Conservation (phyloP, 2,329 filamentous ascomycete genomes). For the Fusarium bactridioides region DNA sequence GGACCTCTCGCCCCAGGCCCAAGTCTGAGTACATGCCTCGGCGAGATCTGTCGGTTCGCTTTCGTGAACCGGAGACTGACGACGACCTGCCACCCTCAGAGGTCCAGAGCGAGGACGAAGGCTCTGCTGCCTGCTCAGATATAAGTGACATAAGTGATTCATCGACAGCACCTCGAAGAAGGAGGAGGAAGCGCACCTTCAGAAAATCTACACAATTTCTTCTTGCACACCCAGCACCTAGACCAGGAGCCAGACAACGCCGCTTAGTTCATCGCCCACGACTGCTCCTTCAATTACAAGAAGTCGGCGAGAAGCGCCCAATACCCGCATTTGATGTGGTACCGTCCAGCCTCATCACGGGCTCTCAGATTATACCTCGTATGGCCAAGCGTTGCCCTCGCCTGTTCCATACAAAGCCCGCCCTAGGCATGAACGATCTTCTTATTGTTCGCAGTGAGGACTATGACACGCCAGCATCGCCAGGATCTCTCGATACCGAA, state of each 20-base stretch:
- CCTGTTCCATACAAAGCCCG: constrained; percentile 69
- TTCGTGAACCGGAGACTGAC: constrained; percentile 50
- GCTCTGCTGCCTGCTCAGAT: constrained; percentile 51
- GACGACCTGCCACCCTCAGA: constrained; percentile 33
- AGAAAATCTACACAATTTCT: constrained; percentile 70
- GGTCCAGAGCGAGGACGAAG: constrained; percentile 57
- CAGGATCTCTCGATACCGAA: constrained; percentile 52
- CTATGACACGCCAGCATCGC: constrained; percentile 54
- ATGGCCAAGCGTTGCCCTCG: constrained; percentile 69
- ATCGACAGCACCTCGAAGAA: constrained; percentile 50
- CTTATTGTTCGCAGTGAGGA: constrained; percentile 76
- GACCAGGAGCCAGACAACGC: constrained; percentile 66
- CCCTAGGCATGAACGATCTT: constrained; percentile 73
- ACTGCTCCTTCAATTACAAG: constrained; percentile 75
- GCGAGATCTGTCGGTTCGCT: constrained; percentile 56
- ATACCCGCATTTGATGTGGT: constrained; percentile 77
- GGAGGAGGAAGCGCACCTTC: constrained; percentile 53
- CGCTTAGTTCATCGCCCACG: constrained; percentile 73
- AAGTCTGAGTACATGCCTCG: constrained; percentile 51
- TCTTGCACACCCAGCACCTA: constrained; percentile 72
- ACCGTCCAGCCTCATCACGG: constrained; percentile 67
- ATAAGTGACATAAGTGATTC: constrained; percentile 57
- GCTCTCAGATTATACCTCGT: constrained; percentile 64
- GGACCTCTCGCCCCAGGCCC: constrained; percentile 42
- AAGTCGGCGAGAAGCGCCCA: constrained; percentile 68